These are phyloP conservation scores for Coniferiporia sulphurascens DNA, from an alignment of 1,284 basidiomycete genomes.

Conservation along the genomic window DNA sequence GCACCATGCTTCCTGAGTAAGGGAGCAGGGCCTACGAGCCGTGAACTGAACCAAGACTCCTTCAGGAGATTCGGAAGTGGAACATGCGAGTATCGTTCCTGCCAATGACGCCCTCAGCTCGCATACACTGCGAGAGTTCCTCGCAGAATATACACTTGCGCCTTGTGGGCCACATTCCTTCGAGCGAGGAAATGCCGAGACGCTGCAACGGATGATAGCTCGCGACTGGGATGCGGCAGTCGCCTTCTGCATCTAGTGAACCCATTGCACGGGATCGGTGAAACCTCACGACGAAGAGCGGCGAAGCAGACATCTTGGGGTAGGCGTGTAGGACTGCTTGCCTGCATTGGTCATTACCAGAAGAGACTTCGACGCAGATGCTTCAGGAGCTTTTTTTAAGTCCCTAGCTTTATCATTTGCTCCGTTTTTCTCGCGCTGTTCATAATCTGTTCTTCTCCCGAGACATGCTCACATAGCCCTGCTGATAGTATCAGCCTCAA, in stretches of 20 bases:
- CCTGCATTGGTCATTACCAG: neutral
- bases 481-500: neutral
- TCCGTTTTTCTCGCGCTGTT: neutral
- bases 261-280: neutral
- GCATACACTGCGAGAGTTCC: neutral
- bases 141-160: neutral
- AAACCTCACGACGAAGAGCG: neutral
- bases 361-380: neutral
- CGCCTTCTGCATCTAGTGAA: neutral
- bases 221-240: neutral
- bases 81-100: neutral
- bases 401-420: neutral
- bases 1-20: neutral
- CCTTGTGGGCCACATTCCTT: neutral
- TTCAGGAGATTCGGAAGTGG: neutral
- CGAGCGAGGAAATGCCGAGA: conserved; percentile 5
- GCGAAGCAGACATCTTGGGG: neutral
- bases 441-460: neutral
- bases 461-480: neutral
- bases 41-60: neutral
- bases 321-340: neutral
- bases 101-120: neutral
- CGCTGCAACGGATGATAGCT: neutral
- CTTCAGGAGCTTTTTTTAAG: neutral
- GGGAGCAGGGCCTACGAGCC: neutral